Percentiles rank a stretch among this genome's conserved stretches.
These are phyloP conservation scores for Roridomyces roridus DNA, from an alignment of 768 basidiomycete genomes.

Conservation along the genomic window DNA sequence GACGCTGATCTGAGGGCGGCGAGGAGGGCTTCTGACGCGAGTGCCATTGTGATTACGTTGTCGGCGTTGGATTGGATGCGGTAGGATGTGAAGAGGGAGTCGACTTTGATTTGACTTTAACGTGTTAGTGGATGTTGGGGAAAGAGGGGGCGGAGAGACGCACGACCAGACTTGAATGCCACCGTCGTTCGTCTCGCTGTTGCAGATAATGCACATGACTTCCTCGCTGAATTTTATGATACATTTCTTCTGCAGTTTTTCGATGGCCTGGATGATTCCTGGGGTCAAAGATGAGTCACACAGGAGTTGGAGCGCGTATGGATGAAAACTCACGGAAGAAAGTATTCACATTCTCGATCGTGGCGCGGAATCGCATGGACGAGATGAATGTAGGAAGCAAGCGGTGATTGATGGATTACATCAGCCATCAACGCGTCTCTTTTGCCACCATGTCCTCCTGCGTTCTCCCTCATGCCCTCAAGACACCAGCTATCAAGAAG, in stretches of 20 bases:
- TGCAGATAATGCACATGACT: slow-evolving; percentile 85
- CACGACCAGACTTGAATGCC: slow-evolving; percentile 87
- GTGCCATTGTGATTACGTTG: slow-evolving; percentile 80
- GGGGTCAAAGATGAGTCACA: slow-evolving; percentile 2
- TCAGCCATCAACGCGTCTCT: no score
- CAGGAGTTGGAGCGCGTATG: not conserved
- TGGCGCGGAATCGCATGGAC: slow-evolving; percentile 72
- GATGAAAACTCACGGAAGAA: slow-evolving; percentile 50
- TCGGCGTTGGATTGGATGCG: slow-evolving; percentile 87
- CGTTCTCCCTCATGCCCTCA: slow-evolving; percentile 70
- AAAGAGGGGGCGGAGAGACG: slow-evolving; percentile 3
- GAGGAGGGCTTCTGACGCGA: slow-evolving; percentile 77
- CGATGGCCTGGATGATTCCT: slow-evolving; percentile 84
- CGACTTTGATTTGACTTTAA: slow-evolving; percentile 65
- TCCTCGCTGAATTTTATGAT: slow-evolving; percentile 79
- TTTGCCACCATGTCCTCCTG: not conserved
- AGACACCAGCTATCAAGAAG: no score
- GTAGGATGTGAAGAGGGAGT: slow-evolving; percentile 74
- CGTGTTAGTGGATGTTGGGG: not conserved
- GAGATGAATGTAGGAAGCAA: no score
- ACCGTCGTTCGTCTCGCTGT: slow-evolving; percentile 77
- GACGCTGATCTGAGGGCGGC: slow-evolving; percentile 73
- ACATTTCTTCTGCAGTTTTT: slow-evolving; percentile 85
- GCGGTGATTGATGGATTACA: no score
- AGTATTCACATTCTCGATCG: slow-evolving; percentile 60